Percentiles rank a stretch among this genome's conserved stretches.
These are phyloP conservation scores for Trichoderma koningii DNA, from an alignment of 2,329 filamentous ascomycete species.

Conservation along the genomic window DNA sequence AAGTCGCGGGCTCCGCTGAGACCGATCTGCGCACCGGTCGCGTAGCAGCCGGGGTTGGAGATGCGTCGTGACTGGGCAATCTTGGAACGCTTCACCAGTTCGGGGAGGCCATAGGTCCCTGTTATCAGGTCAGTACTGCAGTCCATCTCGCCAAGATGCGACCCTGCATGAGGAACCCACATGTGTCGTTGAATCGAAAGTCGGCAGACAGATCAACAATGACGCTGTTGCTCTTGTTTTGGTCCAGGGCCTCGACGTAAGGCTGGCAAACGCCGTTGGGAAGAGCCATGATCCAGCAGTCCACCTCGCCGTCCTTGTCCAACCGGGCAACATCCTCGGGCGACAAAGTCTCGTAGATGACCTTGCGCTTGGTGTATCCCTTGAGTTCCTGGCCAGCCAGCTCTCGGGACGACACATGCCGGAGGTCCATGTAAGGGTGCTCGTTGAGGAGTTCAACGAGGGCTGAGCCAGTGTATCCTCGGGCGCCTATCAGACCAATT, in stretches of 20 bases:
- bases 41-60: conserved; percentile 92
- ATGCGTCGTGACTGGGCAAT: conserved; percentile 82
- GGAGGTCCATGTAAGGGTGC: conserved; percentile 87
- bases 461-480: conserved; percentile 92
- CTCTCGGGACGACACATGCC: conserved; percentile 91
- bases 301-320: conserved; percentile 95
- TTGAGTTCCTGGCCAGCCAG: conserved; percentile 82
- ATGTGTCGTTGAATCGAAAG: conserved; percentile 78
- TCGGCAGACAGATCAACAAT: conserved; percentile 96
- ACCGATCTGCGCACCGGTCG: conserved; percentile 86
- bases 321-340: conserved; percentile 84
- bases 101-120: conserved; percentile 74
- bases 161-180: conserved; percentile 41
- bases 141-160: too few relatives aligned
- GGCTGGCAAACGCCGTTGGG: conserved; percentile 95
- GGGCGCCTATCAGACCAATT: conserved; percentile 85
- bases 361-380: conserved; percentile 87
- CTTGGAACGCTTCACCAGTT: conserved; percentile 74
- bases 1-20: conserved; percentile 50
- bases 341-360: conserved; percentile 87
- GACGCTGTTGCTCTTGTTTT: conserved; percentile 65
- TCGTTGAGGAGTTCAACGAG: conserved; percentile 83
- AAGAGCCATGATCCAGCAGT: conserved; percentile 97
- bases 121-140: too few relatives aligned
- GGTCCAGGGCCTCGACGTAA: conserved; percentile 84